Base-by-base conservation (phyloP, 352 stramenopile species). In the Thraustotheca clavata region DNA sequence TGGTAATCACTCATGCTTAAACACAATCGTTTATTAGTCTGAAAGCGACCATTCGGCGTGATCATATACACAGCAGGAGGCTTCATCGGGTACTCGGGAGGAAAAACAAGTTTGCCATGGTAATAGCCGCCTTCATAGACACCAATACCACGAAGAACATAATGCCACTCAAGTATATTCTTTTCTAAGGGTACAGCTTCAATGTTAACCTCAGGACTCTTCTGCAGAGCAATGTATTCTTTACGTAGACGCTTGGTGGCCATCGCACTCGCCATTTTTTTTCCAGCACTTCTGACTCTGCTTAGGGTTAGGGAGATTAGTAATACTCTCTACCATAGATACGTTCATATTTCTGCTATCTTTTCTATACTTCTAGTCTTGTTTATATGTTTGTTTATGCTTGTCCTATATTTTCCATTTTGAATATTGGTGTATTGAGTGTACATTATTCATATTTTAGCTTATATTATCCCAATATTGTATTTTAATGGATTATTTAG, bases 91-190 rank as follows among this genome's bases (percentile, higher is more conserved):
- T 98, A 98, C 70, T 97, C 87, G 40, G 86, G 89, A 5, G 92
- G 92, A 66, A 98, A 98, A 65, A 91, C 88, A 41, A 97, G 82
- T 31, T 89, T 88, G 24, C 90, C 91, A 60, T 96, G 83, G 76
- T 98, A 98, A 71, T 76, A 85, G 3, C 91, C 91, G 41, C 89
- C 88, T 55, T 93, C 88, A 68, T 96, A 97, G 20, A 69, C 79
- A 4, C 71, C 52, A 18, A 82, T 91, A 35, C 83, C 83, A 24
- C 71, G 77, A 69, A 98, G 91, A 12, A 98, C 91, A 71, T 97
- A 98, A 71, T 98, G 91, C 89, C 94, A 98, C 76, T 98, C 91
- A 14, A 98, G 77, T 57, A 98, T 97, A 71, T 97, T 98, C 33
- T 73, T 79, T 69, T 98, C 89, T 48, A 96, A 73, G 29, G 94